Conservation (phyloP, 306 rosid genomes). For the Quercus ilex region DNA sequence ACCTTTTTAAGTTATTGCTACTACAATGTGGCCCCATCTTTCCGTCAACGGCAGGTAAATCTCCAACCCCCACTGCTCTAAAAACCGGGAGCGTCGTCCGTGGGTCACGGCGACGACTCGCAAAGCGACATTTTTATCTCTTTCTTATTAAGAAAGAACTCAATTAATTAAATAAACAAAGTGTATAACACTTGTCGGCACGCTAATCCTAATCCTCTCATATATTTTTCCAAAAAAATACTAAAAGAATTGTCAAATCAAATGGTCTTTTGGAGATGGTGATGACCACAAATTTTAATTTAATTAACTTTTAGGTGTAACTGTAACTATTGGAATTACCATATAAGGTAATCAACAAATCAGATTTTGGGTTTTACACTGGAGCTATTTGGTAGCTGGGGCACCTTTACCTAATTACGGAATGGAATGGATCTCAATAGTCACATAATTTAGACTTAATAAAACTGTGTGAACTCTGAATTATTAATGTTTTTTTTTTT, state of each 20-base stretch:
- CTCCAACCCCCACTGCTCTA: background rate
- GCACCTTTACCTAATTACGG: conserved; percentile 5
- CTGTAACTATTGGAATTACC: background rate
- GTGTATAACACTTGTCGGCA: background rate
- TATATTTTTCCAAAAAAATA: too few relatives aligned
- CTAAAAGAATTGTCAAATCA: too few relatives aligned
- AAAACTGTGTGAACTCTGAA: too few relatives aligned
- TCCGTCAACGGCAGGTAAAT: conserved; percentile 8
- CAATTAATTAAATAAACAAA: background rate
- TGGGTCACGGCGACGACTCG: background rate
- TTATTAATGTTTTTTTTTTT: too few relatives aligned
- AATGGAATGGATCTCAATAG: background rate
- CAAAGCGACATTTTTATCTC: background rate
- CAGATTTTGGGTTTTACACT: background rate
- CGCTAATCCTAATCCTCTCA: too few relatives aligned
- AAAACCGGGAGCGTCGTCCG: background rate
- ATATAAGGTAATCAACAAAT: background rate
- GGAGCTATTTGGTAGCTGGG: background rate
- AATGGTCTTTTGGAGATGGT: too few relatives aligned
- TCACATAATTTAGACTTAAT: too few relatives aligned
- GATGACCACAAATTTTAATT: too few relatives aligned
- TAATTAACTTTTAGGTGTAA: too few relatives aligned
- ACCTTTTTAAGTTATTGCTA: background rate
- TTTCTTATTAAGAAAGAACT: background rate
- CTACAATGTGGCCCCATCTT: background rate